phyloP scores from a whole-genome alignment of 805 yeast species.

The Wickerhamiella australiensis region DNA sequence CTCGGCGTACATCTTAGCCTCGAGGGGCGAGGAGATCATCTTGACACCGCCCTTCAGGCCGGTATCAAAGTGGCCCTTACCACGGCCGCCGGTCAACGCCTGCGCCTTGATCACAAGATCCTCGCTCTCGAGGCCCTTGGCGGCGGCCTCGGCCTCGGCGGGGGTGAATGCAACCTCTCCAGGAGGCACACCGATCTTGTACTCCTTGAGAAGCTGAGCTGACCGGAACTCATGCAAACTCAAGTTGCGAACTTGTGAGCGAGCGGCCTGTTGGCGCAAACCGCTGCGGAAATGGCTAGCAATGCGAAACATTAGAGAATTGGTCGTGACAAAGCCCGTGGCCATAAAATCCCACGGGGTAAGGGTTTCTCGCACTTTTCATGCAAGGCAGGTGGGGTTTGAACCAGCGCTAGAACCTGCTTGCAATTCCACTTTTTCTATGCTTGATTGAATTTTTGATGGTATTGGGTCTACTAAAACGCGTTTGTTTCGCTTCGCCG shows the following conservation, averaged over 20 bases:
- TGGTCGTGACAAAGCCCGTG: constrained; percentile 3
- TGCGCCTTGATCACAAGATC: constrained; percentile 95
- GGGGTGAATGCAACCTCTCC: constrained; percentile 89
- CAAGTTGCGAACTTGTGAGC: constrained; percentile 43
- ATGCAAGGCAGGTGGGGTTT: not conserved
- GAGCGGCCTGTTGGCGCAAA: constrained; percentile 4
- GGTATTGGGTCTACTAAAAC: not conserved
- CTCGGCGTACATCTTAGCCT: constrained; percentile 73
- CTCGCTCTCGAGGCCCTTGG: constrained; percentile 56
- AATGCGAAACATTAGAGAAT: not conserved
- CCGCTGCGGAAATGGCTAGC: constrained; percentile 5
- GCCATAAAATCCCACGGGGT: not conserved
- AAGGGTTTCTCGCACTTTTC: not conserved
- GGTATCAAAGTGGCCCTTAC: constrained; percentile 93
- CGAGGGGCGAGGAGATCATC: constrained; percentile 70
- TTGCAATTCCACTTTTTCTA: too few relatives aligned
- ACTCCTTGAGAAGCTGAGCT: constrained; percentile 67
- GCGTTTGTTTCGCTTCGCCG: not conserved
- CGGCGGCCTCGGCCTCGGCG: constrained; percentile 74
- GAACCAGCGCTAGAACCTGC: too few relatives aligned
- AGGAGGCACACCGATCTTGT: constrained; percentile 81
- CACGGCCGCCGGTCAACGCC: constrained; percentile 98
- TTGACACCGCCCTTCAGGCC: constrained; percentile 95
- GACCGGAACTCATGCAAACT: constrained; percentile 95
- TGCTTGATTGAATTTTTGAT: too few relatives aligned